phyloP scores from a whole-genome alignment of 192 early-diverging fungal species.

The Linnemannia schmuckeri region DNA sequence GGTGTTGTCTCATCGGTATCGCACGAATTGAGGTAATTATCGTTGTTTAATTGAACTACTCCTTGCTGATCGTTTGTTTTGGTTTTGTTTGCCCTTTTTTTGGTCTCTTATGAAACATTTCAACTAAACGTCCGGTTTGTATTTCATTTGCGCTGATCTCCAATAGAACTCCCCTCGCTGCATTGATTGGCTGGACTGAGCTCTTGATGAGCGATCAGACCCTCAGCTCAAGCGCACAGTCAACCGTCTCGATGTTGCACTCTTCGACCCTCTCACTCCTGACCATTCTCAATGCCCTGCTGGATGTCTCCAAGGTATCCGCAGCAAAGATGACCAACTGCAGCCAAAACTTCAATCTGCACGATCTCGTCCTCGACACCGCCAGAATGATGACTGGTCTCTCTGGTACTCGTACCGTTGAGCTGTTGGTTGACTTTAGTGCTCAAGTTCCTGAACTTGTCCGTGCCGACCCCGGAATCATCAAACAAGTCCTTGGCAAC shows the following conservation, averaged over 20 bases:
- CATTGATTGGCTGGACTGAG: constrained; percentile 55
- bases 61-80: background rate
- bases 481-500: constrained; percentile 54
- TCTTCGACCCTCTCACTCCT: constrained; percentile 48
- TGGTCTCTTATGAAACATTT: background rate
- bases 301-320: constrained; percentile 57
- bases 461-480: constrained; percentile 48
- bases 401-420: constrained; percentile 55
- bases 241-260: constrained; percentile 52
- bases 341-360: constrained; percentile 54
- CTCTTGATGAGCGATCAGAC: constrained; percentile 53
- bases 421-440: constrained; percentile 47
- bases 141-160: background rate
- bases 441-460: constrained; percentile 54
- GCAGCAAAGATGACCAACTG: constrained; percentile 56
- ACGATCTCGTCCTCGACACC: constrained; percentile 53
- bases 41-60: too few relatives aligned
- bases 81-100: background rate
- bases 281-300: constrained; percentile 46
- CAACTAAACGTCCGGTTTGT: background rate
- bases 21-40: constrained; percentile 43
- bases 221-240: constrained; percentile 43
- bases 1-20: constrained; percentile 55
- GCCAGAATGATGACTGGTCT: constrained; percentile 54
- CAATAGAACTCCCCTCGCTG: constrained; percentile 49